A percentile compares a stretch with the other conserved stretches of the same genome.
Evolutionary conservation across 345 rosid genomes (phyloP).

Genomic region (Salix caprea): DNA sequence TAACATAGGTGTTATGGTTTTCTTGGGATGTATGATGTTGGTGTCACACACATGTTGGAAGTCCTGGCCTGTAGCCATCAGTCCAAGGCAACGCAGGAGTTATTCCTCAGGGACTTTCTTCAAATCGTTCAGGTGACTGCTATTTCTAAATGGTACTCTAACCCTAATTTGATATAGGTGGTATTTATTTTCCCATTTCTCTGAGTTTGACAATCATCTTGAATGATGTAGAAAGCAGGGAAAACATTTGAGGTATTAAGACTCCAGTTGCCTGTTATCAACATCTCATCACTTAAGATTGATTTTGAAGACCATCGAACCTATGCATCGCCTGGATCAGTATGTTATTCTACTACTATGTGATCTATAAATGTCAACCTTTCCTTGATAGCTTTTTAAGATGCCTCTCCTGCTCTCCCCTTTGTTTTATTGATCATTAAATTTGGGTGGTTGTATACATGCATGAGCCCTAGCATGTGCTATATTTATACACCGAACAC

Average conservation of each 20-base stretch:
- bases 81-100: conserved; percentile 85
- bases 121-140: conserved; percentile 65
- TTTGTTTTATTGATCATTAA: neutral
- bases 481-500: neutral
- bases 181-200: neutral
- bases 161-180: neutral
- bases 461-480: neutral
- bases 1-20: conserved; percentile 75
- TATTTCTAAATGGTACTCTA: neutral
- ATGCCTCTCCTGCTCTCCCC: neutral
- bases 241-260: conserved; percentile 69
- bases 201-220: conserved; percentile 17
- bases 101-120: conserved; percentile 76
- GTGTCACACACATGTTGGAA: conserved; percentile 71
- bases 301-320: conserved; percentile 92
- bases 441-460: neutral
- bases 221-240: conserved; percentile 69
- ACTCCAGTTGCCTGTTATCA: conserved; percentile 76
- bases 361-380: conserved; percentile 3
- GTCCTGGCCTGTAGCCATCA: conserved; percentile 81
- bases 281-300: conserved; percentile 71
- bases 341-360: conserved; percentile 40
- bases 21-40: conserved; percentile 89
- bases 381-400: neutral
- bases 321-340: conserved; percentile 74